Evolutionary conservation across 768 basidiomycete genomes (phyloP), one percentile per base, ranked within the genome.

Genomic region (Calocybe gangraenosa): DNA sequence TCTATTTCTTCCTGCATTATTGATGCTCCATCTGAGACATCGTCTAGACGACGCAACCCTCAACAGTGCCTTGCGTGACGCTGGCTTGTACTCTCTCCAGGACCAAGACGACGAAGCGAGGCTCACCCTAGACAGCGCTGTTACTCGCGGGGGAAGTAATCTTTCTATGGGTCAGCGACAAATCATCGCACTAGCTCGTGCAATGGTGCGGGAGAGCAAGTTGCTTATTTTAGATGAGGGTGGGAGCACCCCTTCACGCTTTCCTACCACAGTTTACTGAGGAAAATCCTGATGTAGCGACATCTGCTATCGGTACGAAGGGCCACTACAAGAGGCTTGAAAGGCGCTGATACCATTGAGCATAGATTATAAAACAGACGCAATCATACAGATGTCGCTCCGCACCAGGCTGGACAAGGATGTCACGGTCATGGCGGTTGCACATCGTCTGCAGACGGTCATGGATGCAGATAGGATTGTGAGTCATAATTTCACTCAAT

Each of bases 121-220:
- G 64, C 57, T 76, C 14, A 69, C 65, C 7, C 59, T 80, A 19
- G 75, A 79, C 44, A 73, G 63, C 11, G 50, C 46, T 8, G 62
- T 79, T 20, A 51, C 69, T 5, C 64, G 66, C 1, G 82, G 82
- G 7, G 87, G 87, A 4, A 63, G 71, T 17, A 89, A 89, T 57
- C 77, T 89, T 51, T 84, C 82, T 1, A 80, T 84, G 22, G 87
- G 87, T n/a, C 85, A 89, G 56, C 59, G 85, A 7, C 87, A 89
- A 56, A 71, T 84, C 37, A 69, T 84, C 31, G 80, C 80, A 3
- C 69, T 84, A 55, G 81, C 81, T 1, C 64, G 81, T n/a, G 82
- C 82, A 4, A 70, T 82, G 49, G 64, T 82, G 7, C 66, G 78
- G 19, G 68, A 73, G 35, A 81, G 74, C 59, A 71, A 76, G 35